Evolutionary conservation across 2,329 filamentous ascomycete genomes (phyloP).

Genomic region (Exophiala lecanii-corni): DNA sequence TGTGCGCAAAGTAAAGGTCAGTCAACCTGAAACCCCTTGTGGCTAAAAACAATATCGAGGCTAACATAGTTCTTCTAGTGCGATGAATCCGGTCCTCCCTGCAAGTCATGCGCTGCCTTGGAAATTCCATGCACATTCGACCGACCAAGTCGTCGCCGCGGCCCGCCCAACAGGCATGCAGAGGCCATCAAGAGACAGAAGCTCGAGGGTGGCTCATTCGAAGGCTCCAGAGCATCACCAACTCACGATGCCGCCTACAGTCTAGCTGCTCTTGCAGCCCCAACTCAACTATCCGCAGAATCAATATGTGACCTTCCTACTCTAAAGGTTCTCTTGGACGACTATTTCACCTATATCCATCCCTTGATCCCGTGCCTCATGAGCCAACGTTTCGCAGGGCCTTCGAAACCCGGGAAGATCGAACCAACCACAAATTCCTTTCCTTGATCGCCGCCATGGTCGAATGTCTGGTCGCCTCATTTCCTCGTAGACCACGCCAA

Average conservation of each 20-base stretch:
- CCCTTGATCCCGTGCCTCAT: slow-evolving; percentile 43
- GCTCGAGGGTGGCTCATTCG: slow-evolving; percentile 33
- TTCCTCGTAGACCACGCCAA: slow-evolving; percentile 40
- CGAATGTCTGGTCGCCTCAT: slow-evolving; percentile 41
- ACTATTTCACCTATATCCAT: slow-evolving; percentile 47
- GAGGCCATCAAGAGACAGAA: slow-evolving; percentile 62
- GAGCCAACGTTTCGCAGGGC: slow-evolving; percentile 43
- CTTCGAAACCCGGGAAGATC: slow-evolving; percentile 40
- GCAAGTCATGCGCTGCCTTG: slow-evolving; percentile 59
- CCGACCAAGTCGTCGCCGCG: slow-evolving; percentile 58
- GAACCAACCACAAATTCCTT: slow-evolving; percentile 39
- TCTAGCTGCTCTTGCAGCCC: slow-evolving; percentile 45
- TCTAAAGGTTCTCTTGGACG: slow-evolving; percentile 39
- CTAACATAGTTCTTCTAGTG: slow-evolving; percentile 42
- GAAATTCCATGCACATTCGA: slow-evolving; percentile 66
- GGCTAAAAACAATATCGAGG: slow-evolving; percentile 1
- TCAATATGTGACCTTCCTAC: slow-evolving; percentile 41
- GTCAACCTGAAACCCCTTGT: slow-evolving; percentile 8
- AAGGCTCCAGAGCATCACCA: slow-evolving; percentile 36
- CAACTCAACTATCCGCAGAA: slow-evolving; percentile 46
- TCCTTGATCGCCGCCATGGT: slow-evolving; percentile 44
- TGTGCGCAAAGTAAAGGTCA: slow-evolving; percentile 50
- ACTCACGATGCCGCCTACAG: slow-evolving; percentile 49
- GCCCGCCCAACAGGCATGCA: slow-evolving; percentile 62
- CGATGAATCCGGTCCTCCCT: slow-evolving; percentile 62